phyloP scores from a whole-genome alignment of 768 basidiomycete genomes.

The Suillus ampliporus region DNA sequence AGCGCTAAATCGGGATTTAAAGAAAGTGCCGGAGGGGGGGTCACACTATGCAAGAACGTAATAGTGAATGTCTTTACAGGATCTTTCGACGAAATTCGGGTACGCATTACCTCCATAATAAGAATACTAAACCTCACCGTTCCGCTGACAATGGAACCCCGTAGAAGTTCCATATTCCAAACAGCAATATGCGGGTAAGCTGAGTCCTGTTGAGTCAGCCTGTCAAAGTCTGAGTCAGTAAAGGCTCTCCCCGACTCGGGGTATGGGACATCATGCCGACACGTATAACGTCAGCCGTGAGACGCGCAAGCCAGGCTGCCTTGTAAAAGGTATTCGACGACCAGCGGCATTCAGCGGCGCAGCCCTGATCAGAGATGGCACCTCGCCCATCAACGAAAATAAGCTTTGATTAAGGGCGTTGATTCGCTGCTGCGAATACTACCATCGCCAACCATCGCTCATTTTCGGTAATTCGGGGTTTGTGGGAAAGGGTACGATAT shows the following conservation, averaged over 20 bases:
- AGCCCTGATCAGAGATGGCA: not conserved
- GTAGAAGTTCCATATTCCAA: not conserved
- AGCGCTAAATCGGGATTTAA: not conserved
- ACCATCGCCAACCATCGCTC: not conserved
- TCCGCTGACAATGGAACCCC: not conserved
- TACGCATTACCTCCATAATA: constrained; percentile 1
- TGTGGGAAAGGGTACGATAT: not conserved
- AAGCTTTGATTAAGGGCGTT: not conserved
- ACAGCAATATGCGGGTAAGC: not conserved
- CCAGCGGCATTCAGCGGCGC: not conserved
- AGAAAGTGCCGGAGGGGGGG: not conserved
- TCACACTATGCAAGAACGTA: not conserved
- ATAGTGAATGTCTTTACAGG: not conserved
- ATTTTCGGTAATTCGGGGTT: not conserved
- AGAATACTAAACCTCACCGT: not conserved
- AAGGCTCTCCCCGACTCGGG: not conserved
- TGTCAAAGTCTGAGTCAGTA: not conserved
- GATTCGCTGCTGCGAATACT: not conserved
- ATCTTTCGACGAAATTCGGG: not conserved
- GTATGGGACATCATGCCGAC: not conserved
- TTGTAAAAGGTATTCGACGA: too few relatives aligned
- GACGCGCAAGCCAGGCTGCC: not conserved
- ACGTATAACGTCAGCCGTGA: not conserved
- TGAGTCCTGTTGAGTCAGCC: constrained; percentile 5
- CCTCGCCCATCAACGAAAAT: not conserved